Conservation (phyloP, 192 early-diverging fungal genomes). For the Umbelopsis isabellina region DNA sequence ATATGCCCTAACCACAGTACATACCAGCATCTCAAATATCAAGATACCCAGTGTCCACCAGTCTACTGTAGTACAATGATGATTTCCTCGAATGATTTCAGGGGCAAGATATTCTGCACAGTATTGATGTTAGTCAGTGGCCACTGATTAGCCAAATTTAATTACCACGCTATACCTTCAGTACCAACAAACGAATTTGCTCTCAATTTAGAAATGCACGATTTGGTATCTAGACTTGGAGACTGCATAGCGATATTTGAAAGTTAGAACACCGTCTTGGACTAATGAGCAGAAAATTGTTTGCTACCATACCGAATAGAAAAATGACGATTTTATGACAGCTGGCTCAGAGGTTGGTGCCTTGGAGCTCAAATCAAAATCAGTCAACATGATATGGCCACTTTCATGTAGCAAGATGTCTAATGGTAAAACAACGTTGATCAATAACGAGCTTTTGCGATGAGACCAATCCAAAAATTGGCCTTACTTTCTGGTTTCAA, state of each 20-base stretch:
- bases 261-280: not conserved
- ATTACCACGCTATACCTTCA: constrained; percentile 26
- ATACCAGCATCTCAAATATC: constrained; percentile 70
- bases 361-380: constrained; percentile 68
- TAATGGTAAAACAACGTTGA: not conserved
- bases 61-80: constrained; percentile 54
- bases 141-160: too few relatives aligned
- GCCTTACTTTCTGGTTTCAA: constrained; percentile 94
- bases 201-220: constrained; percentile 26
- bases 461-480: not conserved
- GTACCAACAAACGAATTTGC: constrained; percentile 48
- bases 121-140: not conserved
- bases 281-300: not conserved
- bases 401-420: constrained; percentile 59
- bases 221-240: constrained; percentile 32
- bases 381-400: constrained; percentile 71
- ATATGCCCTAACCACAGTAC: not conserved
- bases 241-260: not conserved
- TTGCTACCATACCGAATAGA: constrained; percentile 24
- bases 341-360: constrained; percentile 46
- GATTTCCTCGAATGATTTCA: constrained; percentile 45
- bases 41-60: constrained; percentile 80
- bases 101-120: constrained; percentile 39
- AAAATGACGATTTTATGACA: constrained; percentile 45
- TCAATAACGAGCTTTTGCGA: not conserved